Conservation (phyloP, 805 yeast genomes). For the Maudiozyma turicensis region DNA sequence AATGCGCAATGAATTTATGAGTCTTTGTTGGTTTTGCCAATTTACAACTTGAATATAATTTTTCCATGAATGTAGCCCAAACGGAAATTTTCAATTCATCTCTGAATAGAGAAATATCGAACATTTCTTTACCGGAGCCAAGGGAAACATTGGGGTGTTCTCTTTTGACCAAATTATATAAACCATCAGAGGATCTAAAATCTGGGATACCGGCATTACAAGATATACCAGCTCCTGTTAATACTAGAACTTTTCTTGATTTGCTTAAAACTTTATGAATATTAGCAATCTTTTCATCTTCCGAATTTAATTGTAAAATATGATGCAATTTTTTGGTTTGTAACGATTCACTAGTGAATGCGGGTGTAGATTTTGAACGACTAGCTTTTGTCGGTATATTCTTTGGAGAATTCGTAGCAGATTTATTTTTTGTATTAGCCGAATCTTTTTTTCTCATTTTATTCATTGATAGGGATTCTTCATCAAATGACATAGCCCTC, state of each 20-base stretch:
- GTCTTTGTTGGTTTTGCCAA: conserved; percentile 75
- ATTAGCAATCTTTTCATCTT: conserved; percentile 12
- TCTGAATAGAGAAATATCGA: conserved; percentile 76
- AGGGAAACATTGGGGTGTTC: conserved; percentile 47
- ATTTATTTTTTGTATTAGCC: background rate
- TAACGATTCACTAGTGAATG: background rate
- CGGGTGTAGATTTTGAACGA: background rate
- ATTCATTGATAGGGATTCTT: conserved; percentile 5
- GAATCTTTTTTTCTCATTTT: conserved; percentile 1
- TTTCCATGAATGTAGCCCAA: conserved; percentile 88
- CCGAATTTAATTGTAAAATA: conserved; percentile 9
- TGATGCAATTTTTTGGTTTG: conserved; percentile 13
- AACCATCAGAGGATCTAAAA: conserved; percentile 75
- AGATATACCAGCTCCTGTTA: conserved; percentile 95
- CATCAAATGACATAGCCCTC: conserved; percentile 10
- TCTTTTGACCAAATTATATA: conserved; percentile 62
- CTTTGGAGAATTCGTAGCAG: background rate
- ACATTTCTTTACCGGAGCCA: conserved; percentile 80
- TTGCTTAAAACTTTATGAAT: conserved; percentile 22
- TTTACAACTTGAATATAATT: conserved; percentile 52
- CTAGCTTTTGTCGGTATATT: background rate
- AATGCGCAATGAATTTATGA: conserved; percentile 57
- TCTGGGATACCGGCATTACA: conserved; percentile 98
- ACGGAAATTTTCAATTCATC: conserved; percentile 52
- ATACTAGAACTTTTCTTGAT: conserved; percentile 44